A percentile compares a stretch with the other conserved stretches of the same genome.
Conservation (phyloP, 2,329 filamentous ascomycete genomes). For the Diaporthe australafricana region DNA sequence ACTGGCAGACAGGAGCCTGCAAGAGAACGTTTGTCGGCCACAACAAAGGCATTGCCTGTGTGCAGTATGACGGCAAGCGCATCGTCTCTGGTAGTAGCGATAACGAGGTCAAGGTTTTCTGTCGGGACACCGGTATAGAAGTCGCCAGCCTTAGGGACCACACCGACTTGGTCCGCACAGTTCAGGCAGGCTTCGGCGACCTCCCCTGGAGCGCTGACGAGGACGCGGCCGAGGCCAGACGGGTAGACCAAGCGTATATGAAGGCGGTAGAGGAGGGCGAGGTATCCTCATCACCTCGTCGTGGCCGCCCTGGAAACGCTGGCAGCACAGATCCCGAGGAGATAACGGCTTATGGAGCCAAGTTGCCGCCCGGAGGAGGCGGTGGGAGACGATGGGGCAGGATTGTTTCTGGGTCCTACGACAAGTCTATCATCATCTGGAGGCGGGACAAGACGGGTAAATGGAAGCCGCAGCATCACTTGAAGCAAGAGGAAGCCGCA, state of each 20-base stretch:
- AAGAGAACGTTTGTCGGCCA: constrained; percentile 86
- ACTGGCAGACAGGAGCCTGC: constrained; percentile 83
- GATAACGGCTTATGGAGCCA: constrained; percentile 84
- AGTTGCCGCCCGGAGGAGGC: constrained; percentile 89
- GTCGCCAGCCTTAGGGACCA: constrained; percentile 90
- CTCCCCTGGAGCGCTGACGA: constrained; percentile 82
- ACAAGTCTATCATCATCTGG: constrained; percentile 97
- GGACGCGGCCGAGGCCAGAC: constrained; percentile 77
- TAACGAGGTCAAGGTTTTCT: constrained; percentile 95
- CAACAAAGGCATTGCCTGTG: constrained; percentile 94
- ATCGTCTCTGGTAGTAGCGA: constrained; percentile 98
- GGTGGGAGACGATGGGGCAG: constrained; percentile 84
- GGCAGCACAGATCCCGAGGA: constrained; percentile 81
- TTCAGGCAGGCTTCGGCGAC: constrained; percentile 95
- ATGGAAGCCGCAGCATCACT: constrained; percentile 82
- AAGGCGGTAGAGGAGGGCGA: constrained; percentile 65
- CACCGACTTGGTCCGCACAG: constrained; percentile 86
- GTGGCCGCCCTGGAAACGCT: constrained; percentile 67
- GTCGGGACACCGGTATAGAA: constrained; percentile 85
- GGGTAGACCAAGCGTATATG: constrained; percentile 80
- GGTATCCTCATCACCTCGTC: constrained; percentile 51
- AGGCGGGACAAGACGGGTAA: constrained; percentile 84
- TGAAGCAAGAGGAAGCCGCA: constrained; percentile 80
- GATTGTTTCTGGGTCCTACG: constrained; percentile 98
- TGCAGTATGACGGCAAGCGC: constrained; percentile 92